phyloP scores from a whole-genome alignment of 352 stramenopile species.

The Phytopythium kandeliae region DNA sequence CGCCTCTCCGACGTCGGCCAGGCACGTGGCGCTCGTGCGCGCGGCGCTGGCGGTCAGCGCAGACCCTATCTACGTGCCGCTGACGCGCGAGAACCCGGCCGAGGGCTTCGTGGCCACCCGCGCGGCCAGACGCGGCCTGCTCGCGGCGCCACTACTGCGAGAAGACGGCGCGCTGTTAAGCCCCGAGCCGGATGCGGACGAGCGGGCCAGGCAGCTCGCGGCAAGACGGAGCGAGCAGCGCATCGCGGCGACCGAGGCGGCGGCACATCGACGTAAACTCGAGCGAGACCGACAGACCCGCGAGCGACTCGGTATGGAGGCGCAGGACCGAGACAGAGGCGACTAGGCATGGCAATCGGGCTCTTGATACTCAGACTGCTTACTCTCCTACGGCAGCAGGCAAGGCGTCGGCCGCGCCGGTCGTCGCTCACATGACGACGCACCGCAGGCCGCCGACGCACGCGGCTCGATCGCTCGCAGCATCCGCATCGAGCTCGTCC shows the following conservation, averaged over 20 bases:
- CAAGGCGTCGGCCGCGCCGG: neutral
- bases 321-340: constrained; percentile 17
- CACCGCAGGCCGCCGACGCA: constrained; percentile 39
- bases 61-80: constrained; percentile 55
- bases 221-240: constrained; percentile 31
- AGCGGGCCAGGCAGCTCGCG: constrained; percentile 15
- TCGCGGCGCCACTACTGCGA: constrained; percentile 31
- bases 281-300: constrained; percentile 16
- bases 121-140: constrained; percentile 45
- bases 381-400: no score
- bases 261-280: constrained; percentile 23
- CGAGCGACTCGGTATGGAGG: constrained; percentile 15
- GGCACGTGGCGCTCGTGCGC: constrained; percentile 40
- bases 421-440: constrained; percentile 39
- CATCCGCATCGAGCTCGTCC: constrained; percentile 17
- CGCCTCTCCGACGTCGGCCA: constrained; percentile 42
- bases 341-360: constrained; percentile 5
- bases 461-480: neutral
- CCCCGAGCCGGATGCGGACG: constrained; percentile 16
- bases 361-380: no score
- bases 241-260: constrained; percentile 37
- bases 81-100: constrained; percentile 44
- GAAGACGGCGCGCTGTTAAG: constrained; percentile 64
- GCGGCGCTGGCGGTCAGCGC: constrained; percentile 36
- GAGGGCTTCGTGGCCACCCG: constrained; percentile 30